Conservation (phyloP, 305 asterid genomes). For the Stenogyne calaminthoides region DNA sequence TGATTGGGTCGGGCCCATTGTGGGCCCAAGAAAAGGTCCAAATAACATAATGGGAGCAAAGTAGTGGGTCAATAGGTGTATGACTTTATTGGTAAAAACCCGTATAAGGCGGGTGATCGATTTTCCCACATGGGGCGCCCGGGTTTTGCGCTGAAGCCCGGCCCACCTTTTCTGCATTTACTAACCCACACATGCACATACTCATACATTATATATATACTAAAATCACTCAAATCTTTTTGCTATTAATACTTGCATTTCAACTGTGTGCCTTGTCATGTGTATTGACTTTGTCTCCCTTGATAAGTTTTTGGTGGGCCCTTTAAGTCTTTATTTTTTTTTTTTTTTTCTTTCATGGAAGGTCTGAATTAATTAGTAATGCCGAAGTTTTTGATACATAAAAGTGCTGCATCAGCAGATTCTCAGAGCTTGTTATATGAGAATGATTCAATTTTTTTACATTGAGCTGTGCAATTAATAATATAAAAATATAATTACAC, state of each 20-base stretch:
- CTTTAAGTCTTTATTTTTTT: neutral
- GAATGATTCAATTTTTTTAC: too few relatives aligned
- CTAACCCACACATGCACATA: conserved; percentile 41
- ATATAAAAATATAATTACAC: too few relatives aligned
- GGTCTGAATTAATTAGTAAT: neutral
- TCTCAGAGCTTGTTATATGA: too few relatives aligned
- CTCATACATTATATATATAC: neutral
- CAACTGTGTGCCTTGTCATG: conserved; percentile 26
- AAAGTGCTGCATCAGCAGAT: too few relatives aligned
- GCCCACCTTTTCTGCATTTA: conserved; percentile 41
- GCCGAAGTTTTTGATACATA: too few relatives aligned
- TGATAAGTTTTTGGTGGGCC: conserved; percentile 29
- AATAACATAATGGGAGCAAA: conserved; percentile 17
- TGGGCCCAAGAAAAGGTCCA: neutral
- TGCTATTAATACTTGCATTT: conserved; percentile 18
- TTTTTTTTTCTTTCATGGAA: neutral
- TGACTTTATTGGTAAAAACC: conserved; percentile 47
- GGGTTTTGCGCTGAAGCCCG: conserved; percentile 58
- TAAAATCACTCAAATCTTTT: neutral
- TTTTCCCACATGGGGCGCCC: conserved; percentile 60
- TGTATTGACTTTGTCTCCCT: neutral
- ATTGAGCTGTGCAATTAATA: too few relatives aligned
- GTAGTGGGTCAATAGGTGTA: conserved; percentile 23
- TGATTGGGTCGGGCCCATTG: neutral
- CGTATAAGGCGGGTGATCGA: conserved; percentile 71